Conservation (phyloP, 139 green algal genomes). For the Microglena sp. region DNA sequence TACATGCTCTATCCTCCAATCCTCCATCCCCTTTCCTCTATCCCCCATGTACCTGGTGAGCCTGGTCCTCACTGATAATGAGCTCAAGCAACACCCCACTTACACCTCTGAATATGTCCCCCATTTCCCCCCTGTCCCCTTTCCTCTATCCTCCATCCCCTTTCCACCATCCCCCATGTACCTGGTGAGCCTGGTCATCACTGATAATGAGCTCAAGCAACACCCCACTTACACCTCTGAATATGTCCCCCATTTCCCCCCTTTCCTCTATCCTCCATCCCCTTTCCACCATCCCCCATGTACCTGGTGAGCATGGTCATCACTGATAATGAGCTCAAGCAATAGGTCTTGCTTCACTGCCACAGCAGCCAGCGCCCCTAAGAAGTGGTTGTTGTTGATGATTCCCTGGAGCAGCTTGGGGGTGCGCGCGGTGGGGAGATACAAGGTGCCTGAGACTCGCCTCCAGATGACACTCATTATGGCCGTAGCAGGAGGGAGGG, state of each 20-base stretch:
- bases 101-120: not conserved
- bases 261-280: no score
- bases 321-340: slow-evolving; percentile 37
- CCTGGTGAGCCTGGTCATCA: not conserved
- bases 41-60: not conserved
- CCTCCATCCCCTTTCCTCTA: no score
- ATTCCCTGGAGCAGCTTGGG: slow-evolving; percentile 23
- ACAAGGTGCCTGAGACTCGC: slow-evolving; percentile 23
- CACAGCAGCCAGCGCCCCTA: slow-evolving; percentile 38
- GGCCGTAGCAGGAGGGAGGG: slow-evolving; percentile 17
- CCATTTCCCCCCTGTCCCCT: no score
- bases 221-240: not conserved
- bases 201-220: slow-evolving; percentile 3
- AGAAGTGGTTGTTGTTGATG: slow-evolving; percentile 22
- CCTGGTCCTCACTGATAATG: not conserved
- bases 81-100: not conserved
- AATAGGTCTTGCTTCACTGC: slow-evolving; percentile 31
- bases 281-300: no score
- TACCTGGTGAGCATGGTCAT: slow-evolving; percentile 15
- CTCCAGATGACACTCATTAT: slow-evolving; percentile 16
- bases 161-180: not conserved
- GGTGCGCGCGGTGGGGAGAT: slow-evolving; percentile 20
- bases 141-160: not conserved
- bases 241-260: no score
- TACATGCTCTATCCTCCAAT: no score